Percentiles rank a stretch among this genome's conserved stretches.
These are phyloP conservation scores for Perkinsus olseni DNA, from an alignment of 169 alveolate genomes.

Conservation along the genomic window DNA sequence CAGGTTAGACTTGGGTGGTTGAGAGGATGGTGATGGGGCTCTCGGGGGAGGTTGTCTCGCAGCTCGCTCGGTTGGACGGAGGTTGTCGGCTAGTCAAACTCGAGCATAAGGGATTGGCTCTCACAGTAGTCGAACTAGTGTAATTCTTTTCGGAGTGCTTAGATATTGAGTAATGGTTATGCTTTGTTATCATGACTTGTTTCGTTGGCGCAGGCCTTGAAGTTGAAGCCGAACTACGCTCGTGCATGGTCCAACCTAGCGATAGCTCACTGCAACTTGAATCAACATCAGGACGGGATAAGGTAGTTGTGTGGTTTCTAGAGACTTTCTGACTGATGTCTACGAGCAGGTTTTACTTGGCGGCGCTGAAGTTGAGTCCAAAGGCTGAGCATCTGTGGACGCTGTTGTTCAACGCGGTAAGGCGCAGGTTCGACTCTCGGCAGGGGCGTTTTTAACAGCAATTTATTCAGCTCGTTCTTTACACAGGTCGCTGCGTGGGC, in stretches of 20 bases:
- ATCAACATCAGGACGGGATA: constrained; percentile 10
- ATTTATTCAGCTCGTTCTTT: too few species aligned
- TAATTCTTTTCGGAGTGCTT: too few species aligned
- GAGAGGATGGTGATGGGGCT: background rate
- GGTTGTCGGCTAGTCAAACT: too few species aligned
- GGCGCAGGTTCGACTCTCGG: background rate
- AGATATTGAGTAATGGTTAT: too few species aligned
- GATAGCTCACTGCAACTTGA: constrained; percentile 58
- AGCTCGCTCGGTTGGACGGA: too few species aligned
- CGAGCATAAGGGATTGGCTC: too few species aligned
- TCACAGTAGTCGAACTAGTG: too few species aligned
- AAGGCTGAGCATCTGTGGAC: constrained; percentile 71
- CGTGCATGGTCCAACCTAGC: constrained; percentile 75
- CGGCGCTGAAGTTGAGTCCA: constrained; percentile 63
- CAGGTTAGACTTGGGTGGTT: background rate
- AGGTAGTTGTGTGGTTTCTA: background rate
- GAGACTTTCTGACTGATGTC: background rate
- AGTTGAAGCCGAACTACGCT: constrained; percentile 63
- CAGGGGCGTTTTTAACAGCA: background rate
- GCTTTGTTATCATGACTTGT: too few species aligned
- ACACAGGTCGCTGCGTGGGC: background rate
- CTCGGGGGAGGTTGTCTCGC: too few species aligned
- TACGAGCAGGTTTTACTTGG: constrained; percentile 42
- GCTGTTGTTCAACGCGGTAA: constrained; percentile 49
- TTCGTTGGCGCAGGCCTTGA: constrained; percentile 53